Percentiles rank a stretch among this genome's conserved stretches.
These are phyloP conservation scores for Wickerhamiella vanderwaltii DNA, from an alignment of 805 yeast genomes.

Conservation along the genomic window DNA sequence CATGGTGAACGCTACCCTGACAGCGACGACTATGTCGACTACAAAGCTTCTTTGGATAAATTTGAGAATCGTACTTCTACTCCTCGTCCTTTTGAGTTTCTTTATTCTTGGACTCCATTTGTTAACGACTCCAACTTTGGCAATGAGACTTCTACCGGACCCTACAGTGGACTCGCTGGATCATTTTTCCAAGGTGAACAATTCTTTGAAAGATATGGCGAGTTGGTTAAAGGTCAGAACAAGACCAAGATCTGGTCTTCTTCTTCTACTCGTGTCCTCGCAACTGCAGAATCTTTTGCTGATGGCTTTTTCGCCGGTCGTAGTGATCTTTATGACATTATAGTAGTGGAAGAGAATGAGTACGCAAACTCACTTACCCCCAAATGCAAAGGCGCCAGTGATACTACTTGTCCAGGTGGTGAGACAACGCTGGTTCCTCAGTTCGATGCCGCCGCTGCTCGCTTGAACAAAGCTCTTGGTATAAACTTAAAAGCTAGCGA, in stretches of 20 bases:
- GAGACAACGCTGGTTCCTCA: slow-evolving; percentile 15
- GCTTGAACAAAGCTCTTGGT: slow-evolving; percentile 27
- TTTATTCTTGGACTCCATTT: slow-evolving; percentile 22
- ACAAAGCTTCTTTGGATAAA: slow-evolving; percentile 21
- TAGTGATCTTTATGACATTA: slow-evolving; percentile 29
- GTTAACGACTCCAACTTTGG: slow-evolving; percentile 29
- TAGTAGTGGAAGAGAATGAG: slow-evolving; percentile 36
- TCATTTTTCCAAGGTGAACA: slow-evolving; percentile 36
- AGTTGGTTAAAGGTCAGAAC: slow-evolving; percentile 30
- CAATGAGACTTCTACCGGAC: slow-evolving; percentile 33
- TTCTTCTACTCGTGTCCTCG: slow-evolving; percentile 28
- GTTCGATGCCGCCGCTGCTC: slow-evolving; percentile 22
- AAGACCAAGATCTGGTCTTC: slow-evolving; percentile 32
- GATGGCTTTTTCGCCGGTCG: slow-evolving; percentile 45
- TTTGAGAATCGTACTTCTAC: slow-evolving; percentile 14
- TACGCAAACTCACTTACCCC: slow-evolving; percentile 45
- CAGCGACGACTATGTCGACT: slow-evolving; percentile 10
- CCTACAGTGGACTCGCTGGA: slow-evolving; percentile 38
- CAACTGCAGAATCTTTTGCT: slow-evolving; percentile 44
- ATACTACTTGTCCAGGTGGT: slow-evolving; percentile 4
- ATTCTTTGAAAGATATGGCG: slow-evolving; percentile 34
- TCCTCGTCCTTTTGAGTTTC: slow-evolving; percentile 14
- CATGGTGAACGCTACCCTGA: slow-evolving; percentile 44
- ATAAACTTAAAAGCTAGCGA: slow-evolving; percentile 32
- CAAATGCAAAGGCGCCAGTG: slow-evolving; percentile 4